These are phyloP conservation scores for Phaeodactylum tricornutum DNA, from an alignment of 108 stramenopile genomes.

Conservation along the genomic window DNA sequence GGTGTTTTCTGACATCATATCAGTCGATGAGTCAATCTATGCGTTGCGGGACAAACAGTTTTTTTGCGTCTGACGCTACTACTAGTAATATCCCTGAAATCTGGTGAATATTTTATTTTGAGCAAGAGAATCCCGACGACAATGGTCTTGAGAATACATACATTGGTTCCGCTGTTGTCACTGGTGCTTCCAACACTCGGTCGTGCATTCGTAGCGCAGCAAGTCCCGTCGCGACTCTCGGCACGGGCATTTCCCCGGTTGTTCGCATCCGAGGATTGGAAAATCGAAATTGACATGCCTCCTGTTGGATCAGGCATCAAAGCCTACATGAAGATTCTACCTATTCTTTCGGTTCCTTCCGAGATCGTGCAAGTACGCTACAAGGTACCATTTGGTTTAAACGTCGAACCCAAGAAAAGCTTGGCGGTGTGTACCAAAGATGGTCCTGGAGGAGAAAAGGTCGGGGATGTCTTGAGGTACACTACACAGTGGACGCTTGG, in stretches of 20 bases:
- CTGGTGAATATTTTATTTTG: too few relatives aligned
- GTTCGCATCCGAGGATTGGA: conserved; percentile 15
- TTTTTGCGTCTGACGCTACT: too few relatives aligned
- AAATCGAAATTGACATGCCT: conserved; percentile 41
- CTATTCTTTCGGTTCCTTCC: conserved; percentile 41
- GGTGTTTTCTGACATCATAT: too few relatives aligned
- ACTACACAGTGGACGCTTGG: conserved; percentile 75
- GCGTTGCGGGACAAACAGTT: too few relatives aligned
- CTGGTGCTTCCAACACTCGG: too few relatives aligned
- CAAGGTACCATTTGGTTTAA: conserved; percentile 61
- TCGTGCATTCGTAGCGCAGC: too few relatives aligned
- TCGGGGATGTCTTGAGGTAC: conserved; percentile 65
- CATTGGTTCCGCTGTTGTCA: too few relatives aligned
- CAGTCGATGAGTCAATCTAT: too few relatives aligned
- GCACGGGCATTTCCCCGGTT: not conserved
- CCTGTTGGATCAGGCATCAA: conserved; percentile 29
- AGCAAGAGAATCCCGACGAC: too few relatives aligned
- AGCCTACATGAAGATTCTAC: conserved; percentile 47
- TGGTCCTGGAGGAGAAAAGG: conserved; percentile 51
- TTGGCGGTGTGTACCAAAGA: conserved; percentile 65
- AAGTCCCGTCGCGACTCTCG: not conserved
- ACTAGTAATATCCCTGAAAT: too few relatives aligned
- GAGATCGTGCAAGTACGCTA: conserved; percentile 70
- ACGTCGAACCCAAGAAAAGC: conserved; percentile 53
- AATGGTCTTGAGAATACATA: too few relatives aligned